phyloP scores from a whole-genome alignment of 768 basidiomycete genomes.

The Termitomyces sp. region DNA sequence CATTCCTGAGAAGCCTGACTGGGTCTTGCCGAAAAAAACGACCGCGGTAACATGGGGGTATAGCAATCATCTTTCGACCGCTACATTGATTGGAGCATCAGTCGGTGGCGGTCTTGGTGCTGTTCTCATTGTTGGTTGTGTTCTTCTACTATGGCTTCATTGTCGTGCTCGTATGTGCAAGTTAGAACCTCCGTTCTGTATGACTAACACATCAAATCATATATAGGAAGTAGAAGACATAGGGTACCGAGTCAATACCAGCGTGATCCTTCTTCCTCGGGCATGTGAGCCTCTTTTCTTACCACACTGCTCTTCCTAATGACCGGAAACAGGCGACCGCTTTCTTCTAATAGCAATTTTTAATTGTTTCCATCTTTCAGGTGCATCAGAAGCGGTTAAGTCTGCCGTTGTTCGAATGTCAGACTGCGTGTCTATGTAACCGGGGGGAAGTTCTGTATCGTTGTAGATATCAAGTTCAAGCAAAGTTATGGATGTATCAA shows the following conservation, averaged over 20 bases:
- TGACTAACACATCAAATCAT: background rate
- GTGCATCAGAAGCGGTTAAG: too few relatives aligned
- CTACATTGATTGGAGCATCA: background rate
- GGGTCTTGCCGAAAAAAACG: background rate
- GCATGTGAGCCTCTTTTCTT: background rate
- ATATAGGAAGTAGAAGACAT: background rate
- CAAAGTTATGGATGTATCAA: too few relatives aligned
- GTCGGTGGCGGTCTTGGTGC: background rate
- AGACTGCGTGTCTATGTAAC: too few relatives aligned
- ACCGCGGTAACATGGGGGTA: background rate
- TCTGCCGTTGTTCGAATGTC: too few relatives aligned
- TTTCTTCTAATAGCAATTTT: too few relatives aligned
- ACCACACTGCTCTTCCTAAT: too few relatives aligned
- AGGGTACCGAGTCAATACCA: background rate
- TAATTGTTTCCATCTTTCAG: too few relatives aligned
- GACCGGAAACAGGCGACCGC: too few relatives aligned
- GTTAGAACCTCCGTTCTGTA: background rate
- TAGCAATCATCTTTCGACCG: background rate
- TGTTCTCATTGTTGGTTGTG: background rate
- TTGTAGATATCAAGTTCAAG: too few relatives aligned
- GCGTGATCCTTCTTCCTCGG: background rate
- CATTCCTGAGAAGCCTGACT: background rate
- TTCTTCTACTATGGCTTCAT: background rate
- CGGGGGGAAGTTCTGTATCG: too few relatives aligned
- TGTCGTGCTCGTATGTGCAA: background rate